Evolutionary conservation across 2,329 filamentous ascomycete genomes (phyloP).

Genomic region (Fusarium equiseti): DNA sequence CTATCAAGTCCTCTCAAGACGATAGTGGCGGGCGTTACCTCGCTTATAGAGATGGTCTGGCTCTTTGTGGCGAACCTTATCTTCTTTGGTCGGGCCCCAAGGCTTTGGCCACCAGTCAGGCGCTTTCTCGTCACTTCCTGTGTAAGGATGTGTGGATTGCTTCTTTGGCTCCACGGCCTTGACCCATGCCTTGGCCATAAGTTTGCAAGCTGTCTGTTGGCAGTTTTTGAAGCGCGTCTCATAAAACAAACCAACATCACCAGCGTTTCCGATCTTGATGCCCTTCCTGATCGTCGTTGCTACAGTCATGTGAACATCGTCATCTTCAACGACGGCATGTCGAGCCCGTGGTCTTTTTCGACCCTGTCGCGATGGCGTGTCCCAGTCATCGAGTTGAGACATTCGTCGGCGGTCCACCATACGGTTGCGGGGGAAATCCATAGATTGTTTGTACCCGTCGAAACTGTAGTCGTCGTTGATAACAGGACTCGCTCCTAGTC

Average conservation of each 20-base stretch:
- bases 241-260: conserved; percentile 70
- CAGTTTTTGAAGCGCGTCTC: conserved; percentile 71
- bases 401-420: conserved; percentile 50
- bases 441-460: conserved; percentile 46
- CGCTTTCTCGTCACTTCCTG: conserved; percentile 70
- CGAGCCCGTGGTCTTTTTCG: conserved; percentile 52
- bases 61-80: conserved; percentile 75
- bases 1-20: not conserved
- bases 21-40: conserved; percentile 58
- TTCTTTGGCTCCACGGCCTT: conserved; percentile 82
- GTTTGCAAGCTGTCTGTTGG: conserved; percentile 78
- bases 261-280: conserved; percentile 66
- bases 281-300: conserved; percentile 55
- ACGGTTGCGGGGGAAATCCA: conserved; percentile 46
- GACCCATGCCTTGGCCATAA: conserved; percentile 80
- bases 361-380: conserved; percentile 46
- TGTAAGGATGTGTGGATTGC: conserved; percentile 80
- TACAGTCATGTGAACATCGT: conserved; percentile 56
- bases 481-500: conserved; percentile 50
- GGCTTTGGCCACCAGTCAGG: conserved; percentile 76
- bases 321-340: conserved; percentile 56
- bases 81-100: conserved; percentile 62
- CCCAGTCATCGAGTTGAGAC: conserved; percentile 52
- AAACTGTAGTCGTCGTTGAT: conserved; percentile 51
- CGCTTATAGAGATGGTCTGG: conserved; percentile 78